Evolutionary conservation across 305 asterid genomes (phyloP).

Genomic region (Striga hermonthica): DNA sequence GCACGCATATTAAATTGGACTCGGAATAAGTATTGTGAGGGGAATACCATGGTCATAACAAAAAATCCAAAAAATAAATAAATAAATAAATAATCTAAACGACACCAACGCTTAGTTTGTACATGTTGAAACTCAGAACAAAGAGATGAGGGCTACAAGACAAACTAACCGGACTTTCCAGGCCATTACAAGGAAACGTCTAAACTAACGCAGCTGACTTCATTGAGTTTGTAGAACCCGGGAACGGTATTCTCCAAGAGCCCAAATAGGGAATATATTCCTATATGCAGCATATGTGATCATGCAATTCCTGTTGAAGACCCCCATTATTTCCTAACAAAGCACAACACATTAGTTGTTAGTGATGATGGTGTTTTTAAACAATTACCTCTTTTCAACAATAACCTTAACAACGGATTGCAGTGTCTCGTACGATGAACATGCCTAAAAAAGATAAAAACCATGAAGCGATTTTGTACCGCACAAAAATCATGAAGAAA

Average conservation of each 20-base stretch:
- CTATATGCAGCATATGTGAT: conserved; percentile 59
- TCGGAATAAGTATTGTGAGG: no score
- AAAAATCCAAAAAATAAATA: no score
- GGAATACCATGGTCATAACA: no score
- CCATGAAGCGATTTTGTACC: background rate
- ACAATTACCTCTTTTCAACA: background rate
- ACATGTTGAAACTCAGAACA: no score
- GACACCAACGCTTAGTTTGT: no score
- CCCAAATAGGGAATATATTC: conserved; percentile 61
- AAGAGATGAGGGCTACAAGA: no score
- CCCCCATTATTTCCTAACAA: conserved; percentile 63
- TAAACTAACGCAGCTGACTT: conserved; percentile 10
- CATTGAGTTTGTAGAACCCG: conserved; percentile 38
- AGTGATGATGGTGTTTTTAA: background rate
- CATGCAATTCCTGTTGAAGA: conserved; percentile 58
- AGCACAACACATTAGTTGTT: background rate
- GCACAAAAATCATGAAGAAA: background rate
- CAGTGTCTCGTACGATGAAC: background rate
- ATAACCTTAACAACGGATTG: background rate
- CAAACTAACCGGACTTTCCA: no score
- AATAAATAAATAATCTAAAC: no score
- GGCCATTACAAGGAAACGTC: no score
- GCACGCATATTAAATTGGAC: no score
- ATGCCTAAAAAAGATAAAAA: background rate
- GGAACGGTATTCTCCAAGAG: conserved; percentile 52